Evolutionary conservation across 768 basidiomycete genomes (phyloP).

Genomic region (Lactifluus piperatus): DNA sequence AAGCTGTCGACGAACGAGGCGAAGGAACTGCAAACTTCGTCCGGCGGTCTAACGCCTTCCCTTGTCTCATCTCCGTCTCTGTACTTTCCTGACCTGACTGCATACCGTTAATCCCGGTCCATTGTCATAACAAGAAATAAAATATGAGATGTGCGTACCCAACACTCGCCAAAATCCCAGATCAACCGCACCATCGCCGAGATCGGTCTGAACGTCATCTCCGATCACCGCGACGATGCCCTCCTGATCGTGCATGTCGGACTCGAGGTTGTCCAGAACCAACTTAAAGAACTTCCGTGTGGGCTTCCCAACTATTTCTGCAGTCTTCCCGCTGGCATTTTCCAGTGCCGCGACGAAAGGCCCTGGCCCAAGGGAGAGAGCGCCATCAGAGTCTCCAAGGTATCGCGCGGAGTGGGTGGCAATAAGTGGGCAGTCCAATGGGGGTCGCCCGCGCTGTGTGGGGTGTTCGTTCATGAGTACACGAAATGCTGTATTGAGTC

Average conservation of each 20-base stretch:
- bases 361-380: constrained; percentile 57
- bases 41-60: constrained; percentile 34
- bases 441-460: constrained; percentile 5
- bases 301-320: constrained; percentile 59
- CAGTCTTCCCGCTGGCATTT: constrained; percentile 37
- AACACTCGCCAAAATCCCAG: constrained; percentile 55
- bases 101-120: constrained; percentile 9
- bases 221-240: constrained; percentile 47
- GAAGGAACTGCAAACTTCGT: constrained; percentile 47
- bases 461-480: constrained; percentile 35
- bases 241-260: constrained; percentile 20
- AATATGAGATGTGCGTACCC: constrained; percentile 33
- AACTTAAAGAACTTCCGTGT: constrained; percentile 48
- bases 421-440: constrained; percentile 33
- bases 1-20: constrained; percentile 45
- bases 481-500: constrained; percentile 59
- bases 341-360: constrained; percentile 63
- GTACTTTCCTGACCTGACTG: constrained; percentile 66
- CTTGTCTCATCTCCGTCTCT: constrained; percentile 47
- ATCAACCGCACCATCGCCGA: constrained; percentile 52
- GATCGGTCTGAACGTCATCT: constrained; percentile 57
- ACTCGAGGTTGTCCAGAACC: constrained; percentile 39
- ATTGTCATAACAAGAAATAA: not conserved
- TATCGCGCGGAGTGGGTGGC: constrained; percentile 53
- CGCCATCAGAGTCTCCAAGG: constrained; percentile 35